These are phyloP conservation scores for Populus euphratica DNA, from an alignment of 345 rosid species.

Conservation along the genomic window DNA sequence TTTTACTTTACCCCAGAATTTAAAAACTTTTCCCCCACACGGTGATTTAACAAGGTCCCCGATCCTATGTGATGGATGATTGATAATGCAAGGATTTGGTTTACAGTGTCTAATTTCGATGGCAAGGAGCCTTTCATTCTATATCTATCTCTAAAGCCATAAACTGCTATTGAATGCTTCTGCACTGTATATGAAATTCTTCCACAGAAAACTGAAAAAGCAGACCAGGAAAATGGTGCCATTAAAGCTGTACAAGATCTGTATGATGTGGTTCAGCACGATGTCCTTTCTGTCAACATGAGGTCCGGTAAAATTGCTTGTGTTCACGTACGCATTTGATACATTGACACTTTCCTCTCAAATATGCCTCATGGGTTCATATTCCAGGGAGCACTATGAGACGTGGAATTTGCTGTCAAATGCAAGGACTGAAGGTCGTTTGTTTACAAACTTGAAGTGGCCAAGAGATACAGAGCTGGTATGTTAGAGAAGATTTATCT, in stretches of 20 bases:
- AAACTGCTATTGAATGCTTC: neutral
- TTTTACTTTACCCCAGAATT: too few species aligned
- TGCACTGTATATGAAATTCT: slow-evolving; percentile 13
- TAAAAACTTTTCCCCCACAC: too few species aligned
- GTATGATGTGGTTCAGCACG: slow-evolving; percentile 83
- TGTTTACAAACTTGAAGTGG: slow-evolving; percentile 87
- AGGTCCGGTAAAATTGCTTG: slow-evolving; percentile 47
- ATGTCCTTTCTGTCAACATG: slow-evolving; percentile 68
- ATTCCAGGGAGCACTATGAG: slow-evolving; percentile 66
- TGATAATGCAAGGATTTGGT: neutral
- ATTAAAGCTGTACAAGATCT: slow-evolving; percentile 92
- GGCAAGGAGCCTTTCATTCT: neutral
- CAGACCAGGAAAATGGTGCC: slow-evolving; percentile 73
- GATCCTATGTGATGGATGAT: too few species aligned
- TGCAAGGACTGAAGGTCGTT: slow-evolving; percentile 85
- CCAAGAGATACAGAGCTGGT: slow-evolving; percentile 87
- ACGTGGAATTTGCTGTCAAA: slow-evolving; percentile 68
- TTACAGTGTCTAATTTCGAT: neutral
- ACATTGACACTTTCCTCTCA: slow-evolving; percentile 5
- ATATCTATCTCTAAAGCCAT: neutral
- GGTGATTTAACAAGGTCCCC: too few species aligned
- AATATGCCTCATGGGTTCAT: slow-evolving; percentile 8
- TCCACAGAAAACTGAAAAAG: slow-evolving; percentile 67
- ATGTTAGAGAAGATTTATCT: slow-evolving; percentile 15
- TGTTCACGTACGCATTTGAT: slow-evolving; percentile 3